Evolutionary conservation across 2,329 filamentous ascomycete genomes (phyloP).

Genomic region (Phaeophleospora eucalypticola): DNA sequence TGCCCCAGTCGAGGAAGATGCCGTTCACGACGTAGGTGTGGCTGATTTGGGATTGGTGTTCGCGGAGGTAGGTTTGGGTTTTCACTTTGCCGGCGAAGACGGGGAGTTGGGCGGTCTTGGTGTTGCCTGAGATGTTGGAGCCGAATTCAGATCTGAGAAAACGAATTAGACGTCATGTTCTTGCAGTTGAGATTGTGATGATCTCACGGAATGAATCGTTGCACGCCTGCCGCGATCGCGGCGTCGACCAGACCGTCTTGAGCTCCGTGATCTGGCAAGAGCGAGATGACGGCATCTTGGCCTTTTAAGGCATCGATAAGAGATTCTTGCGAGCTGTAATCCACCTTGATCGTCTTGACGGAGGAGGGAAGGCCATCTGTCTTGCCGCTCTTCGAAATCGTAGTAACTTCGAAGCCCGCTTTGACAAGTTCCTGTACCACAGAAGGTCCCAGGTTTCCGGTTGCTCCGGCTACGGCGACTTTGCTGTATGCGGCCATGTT

Average conservation of each 20-base stretch:
- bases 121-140: constrained; percentile 32
- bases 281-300: constrained; percentile 35
- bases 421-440: constrained; percentile 41
- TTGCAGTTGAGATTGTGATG: constrained; percentile 36
- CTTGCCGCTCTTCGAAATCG: constrained; percentile 43
- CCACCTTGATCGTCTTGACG: constrained; percentile 37
- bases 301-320: constrained; percentile 34
- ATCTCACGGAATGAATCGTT: constrained; percentile 39
- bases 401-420: constrained; percentile 41
- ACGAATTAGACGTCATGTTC: constrained; percentile 21
- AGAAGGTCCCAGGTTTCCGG: constrained; percentile 41
- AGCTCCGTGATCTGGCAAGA: constrained; percentile 10
- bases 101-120: constrained; percentile 30
- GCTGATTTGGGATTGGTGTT: constrained; percentile 27
- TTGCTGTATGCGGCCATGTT: constrained; percentile 18
- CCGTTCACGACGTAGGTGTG: constrained; percentile 34
- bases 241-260: constrained; percentile 38
- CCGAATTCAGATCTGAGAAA: constrained; percentile 42
- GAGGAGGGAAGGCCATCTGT: constrained; percentile 37
- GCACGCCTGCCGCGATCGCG: constrained; percentile 36
- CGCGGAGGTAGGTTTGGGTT: constrained; percentile 34
- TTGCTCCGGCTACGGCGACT: constrained; percentile 33
- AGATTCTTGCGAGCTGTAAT: constrained; percentile 45
- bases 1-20: constrained; percentile 38
- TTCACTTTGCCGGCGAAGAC: constrained; percentile 36